These are phyloP conservation scores for Cladorrhinum samala DNA, from an alignment of 495 filamentous ascomycete genomes.

Conservation along the genomic window DNA sequence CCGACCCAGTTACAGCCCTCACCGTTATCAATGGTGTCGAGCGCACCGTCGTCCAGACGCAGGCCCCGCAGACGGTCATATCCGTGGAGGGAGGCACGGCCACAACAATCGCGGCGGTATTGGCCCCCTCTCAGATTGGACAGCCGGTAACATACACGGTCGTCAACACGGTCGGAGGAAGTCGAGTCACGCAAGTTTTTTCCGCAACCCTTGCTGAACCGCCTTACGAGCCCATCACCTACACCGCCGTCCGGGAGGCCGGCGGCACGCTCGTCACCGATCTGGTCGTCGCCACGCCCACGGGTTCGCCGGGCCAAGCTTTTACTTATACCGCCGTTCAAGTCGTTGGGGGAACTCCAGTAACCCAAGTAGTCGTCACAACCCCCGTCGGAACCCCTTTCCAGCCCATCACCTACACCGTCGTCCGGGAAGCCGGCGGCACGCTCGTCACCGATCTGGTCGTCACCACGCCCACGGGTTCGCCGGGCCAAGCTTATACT, in stretches of 20 bases:
- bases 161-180: conserved; percentile 13
- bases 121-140: conserved; percentile 6
- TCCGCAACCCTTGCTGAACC: conserved; percentile 12
- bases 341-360: conserved; percentile 16
- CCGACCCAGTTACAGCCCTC: conserved; percentile 12
- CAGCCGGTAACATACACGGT: conserved; percentile 16
- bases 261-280: conserved; percentile 16
- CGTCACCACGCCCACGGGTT: conserved; percentile 12
- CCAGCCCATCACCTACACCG: conserved; percentile 18
- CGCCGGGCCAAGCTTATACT: conserved; percentile 10
- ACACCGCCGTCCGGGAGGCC: conserved; percentile 13
- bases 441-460: conserved; percentile 12
- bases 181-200: conserved; percentile 12
- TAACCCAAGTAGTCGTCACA: conserved; percentile 18
- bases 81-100: conserved; percentile 7
- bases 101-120: conserved; percentile 10
- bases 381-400: conserved; percentile 13
- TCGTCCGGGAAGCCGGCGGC: conserved; percentile 13
- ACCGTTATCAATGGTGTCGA: conserved; percentile 8
- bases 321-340: conserved; percentile 15
- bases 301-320: conserved; percentile 6
- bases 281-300: conserved; percentile 13
- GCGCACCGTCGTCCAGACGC: conserved; percentile 17
- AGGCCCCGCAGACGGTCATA: conserved; percentile 16
- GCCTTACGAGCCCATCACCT: conserved; percentile 12